Conservation (phyloP, 148 eudicot species). For the Silene conica region DNA sequence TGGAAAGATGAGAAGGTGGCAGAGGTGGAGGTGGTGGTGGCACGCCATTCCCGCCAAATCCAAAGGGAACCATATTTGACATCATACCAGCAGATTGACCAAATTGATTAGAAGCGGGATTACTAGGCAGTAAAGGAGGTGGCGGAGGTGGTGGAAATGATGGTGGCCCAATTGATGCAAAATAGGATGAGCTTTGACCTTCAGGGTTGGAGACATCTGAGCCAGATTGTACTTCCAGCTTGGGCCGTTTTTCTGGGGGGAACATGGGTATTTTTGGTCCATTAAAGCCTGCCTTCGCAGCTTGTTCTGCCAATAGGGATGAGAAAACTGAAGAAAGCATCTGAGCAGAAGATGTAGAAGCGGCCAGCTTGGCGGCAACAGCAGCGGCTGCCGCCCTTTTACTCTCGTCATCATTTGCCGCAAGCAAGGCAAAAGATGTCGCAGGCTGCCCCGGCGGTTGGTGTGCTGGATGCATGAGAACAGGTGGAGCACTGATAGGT, state of each 20-base stretch:
- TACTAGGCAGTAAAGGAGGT: conserved; percentile 30
- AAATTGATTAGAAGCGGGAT: conserved; percentile 48
- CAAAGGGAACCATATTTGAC: conserved; percentile 55
- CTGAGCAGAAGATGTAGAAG: conserved; percentile 88
- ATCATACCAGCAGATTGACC: conserved; percentile 52
- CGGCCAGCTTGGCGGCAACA: conserved; percentile 88
- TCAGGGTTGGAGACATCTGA: conserved; percentile 40
- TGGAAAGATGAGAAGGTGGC: conserved; percentile 47
- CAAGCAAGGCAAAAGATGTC: conserved; percentile 40
- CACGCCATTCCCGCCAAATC: conserved; percentile 41
- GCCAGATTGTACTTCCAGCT: conserved; percentile 38
- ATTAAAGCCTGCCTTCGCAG: conserved; percentile 46
- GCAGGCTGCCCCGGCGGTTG: conserved; percentile 33
- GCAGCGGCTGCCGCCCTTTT: conserved; percentile 88
- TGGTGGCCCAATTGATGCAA: conserved; percentile 45
- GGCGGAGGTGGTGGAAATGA: conserved; percentile 45
- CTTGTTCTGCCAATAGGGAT: conserved; percentile 89
- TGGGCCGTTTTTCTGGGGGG: conserved; percentile 61
- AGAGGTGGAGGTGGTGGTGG: conserved; percentile 57
- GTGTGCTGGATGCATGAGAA: conserved; percentile 22
- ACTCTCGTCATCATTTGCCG: conserved; percentile 59
- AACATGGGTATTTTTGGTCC: conserved; percentile 27
- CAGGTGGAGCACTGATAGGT: conserved; percentile 25
- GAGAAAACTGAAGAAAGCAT: conserved; percentile 88
- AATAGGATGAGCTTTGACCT: conserved; percentile 35